Evolutionary conservation across 306 rosid genomes (phyloP).

Genomic region (Macrotyloma uniflorum): DNA sequence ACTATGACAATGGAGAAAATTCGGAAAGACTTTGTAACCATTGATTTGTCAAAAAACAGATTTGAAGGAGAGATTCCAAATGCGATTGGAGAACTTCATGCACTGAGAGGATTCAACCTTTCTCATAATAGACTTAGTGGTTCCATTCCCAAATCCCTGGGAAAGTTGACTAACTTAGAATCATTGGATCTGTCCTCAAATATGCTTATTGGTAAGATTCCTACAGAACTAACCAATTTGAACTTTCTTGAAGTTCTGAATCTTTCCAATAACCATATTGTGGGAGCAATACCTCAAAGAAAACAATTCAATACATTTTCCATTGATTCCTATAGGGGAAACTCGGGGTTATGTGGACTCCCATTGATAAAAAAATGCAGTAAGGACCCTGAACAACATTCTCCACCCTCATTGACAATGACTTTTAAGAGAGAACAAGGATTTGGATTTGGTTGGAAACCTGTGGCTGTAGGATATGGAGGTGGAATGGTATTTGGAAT

Average conservation of each 20-base stretch:
- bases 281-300: conserved; percentile 46
- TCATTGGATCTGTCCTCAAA: conserved; percentile 53
- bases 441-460: background rate
- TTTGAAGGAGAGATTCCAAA: conserved; percentile 51
- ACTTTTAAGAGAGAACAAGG: background rate
- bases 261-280: conserved; percentile 42
- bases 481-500: background rate
- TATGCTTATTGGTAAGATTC: conserved; percentile 24
- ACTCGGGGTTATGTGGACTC: conserved; percentile 37
- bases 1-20: background rate
- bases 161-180: conserved; percentile 39
- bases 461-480: background rate
- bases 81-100: conserved; percentile 29
- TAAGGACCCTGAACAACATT: background rate
- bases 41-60: conserved; percentile 43
- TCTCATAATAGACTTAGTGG: conserved; percentile 44
- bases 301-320: conserved; percentile 46
- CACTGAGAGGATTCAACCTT: conserved; percentile 33
- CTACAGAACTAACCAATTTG: conserved; percentile 21
- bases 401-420: background rate
- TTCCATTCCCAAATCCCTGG: conserved; percentile 37
- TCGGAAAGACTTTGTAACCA: background rate
- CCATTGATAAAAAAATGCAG: conserved; percentile 33
- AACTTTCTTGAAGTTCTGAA: conserved; percentile 11
- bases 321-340: conserved; percentile 40